phyloP scores from a whole-genome alignment of 1,284 basidiomycete genomes.

The Apiotrichum siamense region DNA sequence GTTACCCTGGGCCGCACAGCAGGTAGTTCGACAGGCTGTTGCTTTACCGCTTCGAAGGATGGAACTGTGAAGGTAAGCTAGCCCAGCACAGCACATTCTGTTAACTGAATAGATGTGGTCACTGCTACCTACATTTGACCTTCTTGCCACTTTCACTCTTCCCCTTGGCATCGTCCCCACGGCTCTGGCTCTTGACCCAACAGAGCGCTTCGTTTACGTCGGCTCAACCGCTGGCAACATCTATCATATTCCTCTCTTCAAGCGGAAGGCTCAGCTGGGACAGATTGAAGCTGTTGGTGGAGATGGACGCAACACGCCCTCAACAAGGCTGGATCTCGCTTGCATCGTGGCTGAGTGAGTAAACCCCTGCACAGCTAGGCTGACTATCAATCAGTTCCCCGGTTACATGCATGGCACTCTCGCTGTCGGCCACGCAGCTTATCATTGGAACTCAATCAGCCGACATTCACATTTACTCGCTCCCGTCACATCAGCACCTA shows the following conservation, averaged over 20 bases:
- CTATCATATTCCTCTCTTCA: conserved; percentile 74
- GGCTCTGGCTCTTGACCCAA: conserved; percentile 67
- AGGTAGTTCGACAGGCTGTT: conserved; percentile 29
- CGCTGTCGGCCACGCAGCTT: conserved; percentile 64
- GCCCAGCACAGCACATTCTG: neutral
- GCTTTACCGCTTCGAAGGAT: conserved; percentile 74
- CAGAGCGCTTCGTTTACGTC: conserved; percentile 83
- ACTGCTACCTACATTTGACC: conserved; percentile 59
- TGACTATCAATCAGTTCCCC: conserved; percentile 44
- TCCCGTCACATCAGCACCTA: conserved; percentile 81
- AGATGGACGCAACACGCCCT: conserved; percentile 58
- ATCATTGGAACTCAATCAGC: conserved; percentile 68
- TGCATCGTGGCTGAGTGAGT: conserved; percentile 7
- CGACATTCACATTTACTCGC: conserved; percentile 74
- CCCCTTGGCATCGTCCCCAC: conserved; percentile 55
- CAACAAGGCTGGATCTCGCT: conserved; percentile 53
- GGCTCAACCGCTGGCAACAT: conserved; percentile 65
- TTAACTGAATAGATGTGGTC: conserved; percentile 64
- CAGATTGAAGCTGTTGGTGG: conserved; percentile 66
- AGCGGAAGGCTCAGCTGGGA: conserved; percentile 52
- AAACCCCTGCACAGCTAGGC: no score
- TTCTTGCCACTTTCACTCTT: conserved; percentile 80
- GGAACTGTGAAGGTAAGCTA: conserved; percentile 77
- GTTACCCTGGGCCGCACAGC: conserved; percentile 61
- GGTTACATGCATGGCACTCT: conserved; percentile 67